Conservation (phyloP, 257 asterid genomes). For the Schizonepeta tenuifolia region DNA sequence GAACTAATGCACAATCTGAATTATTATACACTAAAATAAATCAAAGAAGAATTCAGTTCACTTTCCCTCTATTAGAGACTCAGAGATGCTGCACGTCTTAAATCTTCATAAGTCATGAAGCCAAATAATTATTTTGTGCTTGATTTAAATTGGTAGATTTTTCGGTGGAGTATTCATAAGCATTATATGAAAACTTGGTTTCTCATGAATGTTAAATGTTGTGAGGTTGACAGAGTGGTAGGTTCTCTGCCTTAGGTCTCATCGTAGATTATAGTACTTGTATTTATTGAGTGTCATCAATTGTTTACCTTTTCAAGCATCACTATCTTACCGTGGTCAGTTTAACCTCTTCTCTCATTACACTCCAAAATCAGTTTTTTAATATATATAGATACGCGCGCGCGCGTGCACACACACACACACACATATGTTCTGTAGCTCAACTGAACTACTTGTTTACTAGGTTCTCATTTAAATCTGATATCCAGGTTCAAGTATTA, state of each 20-base stretch:
- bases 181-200: not conserved
- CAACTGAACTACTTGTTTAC: slow-evolving; percentile 9
- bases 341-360: slow-evolving; percentile 19
- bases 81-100: not conserved
- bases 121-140: not conserved
- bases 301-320: slow-evolving; percentile 16
- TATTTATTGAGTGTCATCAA: slow-evolving; percentile 11
- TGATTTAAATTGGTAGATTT: not conserved
- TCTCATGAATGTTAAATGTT: slow-evolving; percentile 2
- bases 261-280: not conserved
- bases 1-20: slow-evolving; percentile 5
- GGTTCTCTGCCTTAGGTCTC: not conserved
- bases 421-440: not conserved
- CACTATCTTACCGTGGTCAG: slow-evolving; percentile 10
- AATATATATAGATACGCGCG: too few species aligned
- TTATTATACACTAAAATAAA: not conserved
- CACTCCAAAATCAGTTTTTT: slow-evolving; percentile 14
- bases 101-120: not conserved
- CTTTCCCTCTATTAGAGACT: not conserved
- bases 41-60: not conserved
- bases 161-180: not conserved
- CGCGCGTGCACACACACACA: too few species aligned
- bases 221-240: not conserved
- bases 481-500: slow-evolving; percentile 87
- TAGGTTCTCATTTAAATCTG: slow-evolving; percentile 27